Percentiles rank a stretch among this genome's conserved stretches.
Conservation (phyloP, 176 grass and related monocot species). For the Pharus latifolius region DNA sequence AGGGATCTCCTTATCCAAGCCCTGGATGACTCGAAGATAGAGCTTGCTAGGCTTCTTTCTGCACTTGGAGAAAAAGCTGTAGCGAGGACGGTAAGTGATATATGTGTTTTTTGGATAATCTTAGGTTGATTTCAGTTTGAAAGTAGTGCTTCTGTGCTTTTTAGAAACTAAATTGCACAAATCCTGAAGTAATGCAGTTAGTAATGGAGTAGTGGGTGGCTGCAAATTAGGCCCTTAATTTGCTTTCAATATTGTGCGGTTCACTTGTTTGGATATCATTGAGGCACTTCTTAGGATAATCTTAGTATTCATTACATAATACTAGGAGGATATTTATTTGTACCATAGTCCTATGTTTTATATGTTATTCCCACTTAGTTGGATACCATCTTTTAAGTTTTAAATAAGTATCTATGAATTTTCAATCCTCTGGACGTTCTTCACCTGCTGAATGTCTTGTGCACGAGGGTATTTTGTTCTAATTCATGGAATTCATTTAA, state of each 20-base stretch:
- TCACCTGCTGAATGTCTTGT: background rate
- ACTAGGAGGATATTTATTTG: no score
- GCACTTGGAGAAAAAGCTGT: constrained; percentile 88
- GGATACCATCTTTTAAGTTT: background rate
- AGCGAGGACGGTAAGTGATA: constrained; percentile 61
- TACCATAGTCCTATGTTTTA: background rate
- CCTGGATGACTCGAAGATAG: constrained; percentile 87
- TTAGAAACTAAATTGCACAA: no score
- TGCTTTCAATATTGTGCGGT: no score
- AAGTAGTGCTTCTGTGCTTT: no score
- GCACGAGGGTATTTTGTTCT: no score
- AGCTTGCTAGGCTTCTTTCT: constrained; percentile 84
- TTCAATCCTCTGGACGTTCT: background rate
- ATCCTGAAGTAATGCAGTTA: no score
- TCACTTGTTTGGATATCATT: no score
- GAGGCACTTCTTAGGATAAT: no score
- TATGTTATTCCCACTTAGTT: background rate
- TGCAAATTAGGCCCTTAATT: no score
- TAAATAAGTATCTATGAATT: background rate
- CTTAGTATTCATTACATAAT: no score
- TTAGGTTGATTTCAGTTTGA: constrained; percentile 3
- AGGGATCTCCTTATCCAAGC: constrained; percentile 86
- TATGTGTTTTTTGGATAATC: background rate
- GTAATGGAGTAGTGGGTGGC: no score
- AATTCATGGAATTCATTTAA: no score